Base-by-base conservation (phyloP, 2,329 filamentous ascomycete genomes). In the Aspergillus amoenus region DNA sequence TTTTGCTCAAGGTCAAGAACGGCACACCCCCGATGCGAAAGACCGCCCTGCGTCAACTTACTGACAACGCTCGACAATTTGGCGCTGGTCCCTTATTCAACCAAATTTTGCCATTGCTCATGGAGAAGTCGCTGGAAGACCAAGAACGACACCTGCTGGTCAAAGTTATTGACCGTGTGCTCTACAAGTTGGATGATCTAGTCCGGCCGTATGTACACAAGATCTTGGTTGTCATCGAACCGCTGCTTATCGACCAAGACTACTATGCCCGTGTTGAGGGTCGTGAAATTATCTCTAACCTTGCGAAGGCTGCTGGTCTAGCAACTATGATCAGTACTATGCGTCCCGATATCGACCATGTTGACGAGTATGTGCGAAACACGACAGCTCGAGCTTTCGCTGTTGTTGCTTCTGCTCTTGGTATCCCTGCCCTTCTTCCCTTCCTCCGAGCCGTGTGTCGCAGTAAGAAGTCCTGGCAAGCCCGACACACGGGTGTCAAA, bases 311-410 rank as follows among this genome's bases (percentile, higher is more conserved):
- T 22, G 94, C 95, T 61, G 95, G 94, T 71, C 84, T 99, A 54
- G 94, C 94, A 17, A 94, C 95, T 66, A 99, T 99, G 94, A 99
- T 99, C 73, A 96, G 92, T 77, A 96, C 93, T 8, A 99, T 99
- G 94, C 85, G 94, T 69, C 95, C 94, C 0, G 94, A 99, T 83
- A 96, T 99, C 64, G 94, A 99, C 68, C 94, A 99, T 68, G 90
- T 95, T 24, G 94, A 99, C 68, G 94, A 99, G 74, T 99, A 99
- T 72, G 95, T 99, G 12, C 87, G 94, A 71, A 99, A 99, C 76
- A 99, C 94, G 1, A 99, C 94, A 2, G 94, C 94, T 54, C 84
- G 94, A 79, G 94, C 94, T 1, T 99, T 99, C 71, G 94, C 94
- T 24, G 94, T 99, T 6, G 94, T 99, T 39, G 94, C 94, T 2